A percentile compares a stretch with the other conserved stretches of the same genome.
phyloP scores from a whole-genome alignment of 345 rosid genomes.

The Lenwebbia sp. region DNA sequence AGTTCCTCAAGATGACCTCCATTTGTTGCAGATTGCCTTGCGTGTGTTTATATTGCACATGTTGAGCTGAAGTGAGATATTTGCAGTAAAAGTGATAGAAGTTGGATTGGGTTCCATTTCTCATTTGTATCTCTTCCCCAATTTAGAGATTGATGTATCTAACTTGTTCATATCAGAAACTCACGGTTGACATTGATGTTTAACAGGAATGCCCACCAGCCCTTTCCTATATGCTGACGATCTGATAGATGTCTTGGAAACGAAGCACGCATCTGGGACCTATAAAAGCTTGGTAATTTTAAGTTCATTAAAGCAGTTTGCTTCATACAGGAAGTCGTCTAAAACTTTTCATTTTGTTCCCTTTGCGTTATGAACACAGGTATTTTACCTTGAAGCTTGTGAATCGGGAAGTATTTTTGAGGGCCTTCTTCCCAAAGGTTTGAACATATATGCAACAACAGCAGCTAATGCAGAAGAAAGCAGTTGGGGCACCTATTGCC shows the following conservation, averaged over 20 bases:
- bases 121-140: background rate
- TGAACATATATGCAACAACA: slow-evolving; percentile 93
- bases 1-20: background rate
- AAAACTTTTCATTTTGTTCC: background rate
- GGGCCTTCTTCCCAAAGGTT: slow-evolving; percentile 87
- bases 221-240: slow-evolving; percentile 80
- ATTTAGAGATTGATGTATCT: background rate
- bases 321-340: background rate
- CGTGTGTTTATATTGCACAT: background rate
- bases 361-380: slow-evolving; percentile 20
- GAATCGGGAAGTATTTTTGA: slow-evolving; percentile 98
- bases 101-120: background rate
- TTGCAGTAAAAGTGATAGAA: background rate
- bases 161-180: background rate
- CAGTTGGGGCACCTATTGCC: slow-evolving; percentile 99
- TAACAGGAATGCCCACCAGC: slow-evolving; percentile 90
- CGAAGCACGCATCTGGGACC: slow-evolving; percentile 73
- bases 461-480: slow-evolving; percentile 91
- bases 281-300: slow-evolving; percentile 68
- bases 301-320: background rate
- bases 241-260: slow-evolving; percentile 56
- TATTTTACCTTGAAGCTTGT: slow-evolving; percentile 98
- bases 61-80: background rate
- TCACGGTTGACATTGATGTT: background rate
- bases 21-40: background rate